Evolutionary conservation across 1,284 basidiomycete genomes (phyloP).

Genomic region (Agaricales sp.): DNA sequence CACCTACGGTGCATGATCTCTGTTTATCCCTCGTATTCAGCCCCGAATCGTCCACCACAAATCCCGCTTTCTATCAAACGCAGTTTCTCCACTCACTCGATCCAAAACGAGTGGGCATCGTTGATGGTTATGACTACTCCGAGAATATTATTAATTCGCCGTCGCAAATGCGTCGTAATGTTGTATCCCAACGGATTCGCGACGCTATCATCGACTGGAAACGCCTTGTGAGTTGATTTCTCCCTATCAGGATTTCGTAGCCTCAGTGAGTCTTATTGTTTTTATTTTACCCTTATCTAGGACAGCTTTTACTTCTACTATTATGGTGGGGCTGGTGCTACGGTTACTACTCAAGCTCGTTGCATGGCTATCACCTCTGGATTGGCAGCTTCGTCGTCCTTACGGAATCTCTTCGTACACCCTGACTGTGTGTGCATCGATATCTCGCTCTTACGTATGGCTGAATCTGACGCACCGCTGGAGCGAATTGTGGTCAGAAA

Average conservation of each 20-base stretch:
- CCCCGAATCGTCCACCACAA: background rate
- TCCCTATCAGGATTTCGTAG: background rate
- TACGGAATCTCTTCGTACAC: background rate
- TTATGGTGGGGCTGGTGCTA: too few species aligned
- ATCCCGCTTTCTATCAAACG: background rate
- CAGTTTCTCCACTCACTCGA: background rate
- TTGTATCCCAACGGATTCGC: background rate
- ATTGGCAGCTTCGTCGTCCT: too few species aligned
- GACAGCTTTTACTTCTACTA: background rate
- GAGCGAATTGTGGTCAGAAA: background rate
- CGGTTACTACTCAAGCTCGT: background rate
- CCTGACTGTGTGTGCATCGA: background rate
- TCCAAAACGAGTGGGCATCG: background rate
- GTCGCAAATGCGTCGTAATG: background rate
- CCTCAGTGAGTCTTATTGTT: background rate
- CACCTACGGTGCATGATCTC: background rate
- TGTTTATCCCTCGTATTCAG: background rate
- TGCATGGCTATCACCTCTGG: too few species aligned
- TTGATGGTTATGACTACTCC: background rate
- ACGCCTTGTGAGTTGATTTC: background rate
- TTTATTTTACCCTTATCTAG: background rate
- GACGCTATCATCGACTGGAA: background rate
- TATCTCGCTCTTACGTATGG: too few species aligned
- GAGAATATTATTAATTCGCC: background rate
- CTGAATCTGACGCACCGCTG: background rate